A percentile compares a stretch with the other conserved stretches of the same genome.
phyloP scores from a whole-genome alignment of 345 rosid genomes.

The Isatis tinctoria region DNA sequence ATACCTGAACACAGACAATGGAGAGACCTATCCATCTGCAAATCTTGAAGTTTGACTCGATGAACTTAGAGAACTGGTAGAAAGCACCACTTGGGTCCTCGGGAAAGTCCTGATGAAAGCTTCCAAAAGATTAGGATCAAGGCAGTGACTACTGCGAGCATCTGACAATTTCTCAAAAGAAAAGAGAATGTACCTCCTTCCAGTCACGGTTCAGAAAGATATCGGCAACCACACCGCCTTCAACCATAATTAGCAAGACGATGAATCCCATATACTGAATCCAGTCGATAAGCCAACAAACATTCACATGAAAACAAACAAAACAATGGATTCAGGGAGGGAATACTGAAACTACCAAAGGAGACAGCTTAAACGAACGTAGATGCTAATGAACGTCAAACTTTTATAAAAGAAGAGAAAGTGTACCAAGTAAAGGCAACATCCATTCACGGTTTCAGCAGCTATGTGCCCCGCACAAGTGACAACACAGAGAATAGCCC shows the following conservation, averaged over 20 bases:
- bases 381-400: neutral
- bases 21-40: conserved; percentile 90
- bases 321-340: neutral
- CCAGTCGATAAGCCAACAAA: neutral
- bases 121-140: conserved; percentile 6
- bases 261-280: conserved; percentile 75
- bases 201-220: conserved; percentile 69
- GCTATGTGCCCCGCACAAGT: conserved; percentile 81
- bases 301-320: neutral
- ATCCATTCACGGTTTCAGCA: conserved; percentile 78
- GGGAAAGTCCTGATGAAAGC: conserved; percentile 69
- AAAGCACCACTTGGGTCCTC: conserved; percentile 79
- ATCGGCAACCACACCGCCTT: conserved; percentile 74
- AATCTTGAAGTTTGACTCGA: conserved; percentile 59
- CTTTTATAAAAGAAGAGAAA: conserved; percentile 15
- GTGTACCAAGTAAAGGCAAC: conserved; percentile 80
- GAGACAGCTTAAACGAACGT: neutral
- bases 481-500: conserved; percentile 57
- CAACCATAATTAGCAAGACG: conserved; percentile 60
- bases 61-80: conserved; percentile 53
- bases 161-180: neutral
- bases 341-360: neutral
- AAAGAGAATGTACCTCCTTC: conserved; percentile 56
- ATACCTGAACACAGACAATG: conserved; percentile 67
- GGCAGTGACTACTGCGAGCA: neutral